A percentile compares a stretch with the other conserved stretches of the same genome.
Evolutionary conservation across 805 yeast species (phyloP).

Genomic region (Metschnikowia peoriensis): DNA sequence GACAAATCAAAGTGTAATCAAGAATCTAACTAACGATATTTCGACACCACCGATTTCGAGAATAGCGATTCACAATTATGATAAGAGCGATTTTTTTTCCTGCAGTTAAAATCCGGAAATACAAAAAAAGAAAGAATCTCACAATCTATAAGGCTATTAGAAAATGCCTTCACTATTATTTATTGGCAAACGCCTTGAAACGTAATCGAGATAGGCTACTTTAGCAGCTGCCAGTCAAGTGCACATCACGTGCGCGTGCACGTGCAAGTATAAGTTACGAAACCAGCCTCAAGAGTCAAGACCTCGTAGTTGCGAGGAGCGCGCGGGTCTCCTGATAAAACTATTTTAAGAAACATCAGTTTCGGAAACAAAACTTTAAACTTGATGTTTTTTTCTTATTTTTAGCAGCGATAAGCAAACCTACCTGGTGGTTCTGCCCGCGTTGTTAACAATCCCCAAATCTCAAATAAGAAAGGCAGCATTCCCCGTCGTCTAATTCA

Average conservation of each 20-base stretch:
- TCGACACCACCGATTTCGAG: no score
- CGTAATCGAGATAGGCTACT: neutral
- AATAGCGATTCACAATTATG: no score
- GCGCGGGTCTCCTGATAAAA: neutral
- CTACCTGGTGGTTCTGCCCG: no score
- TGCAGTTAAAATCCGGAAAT: neutral
- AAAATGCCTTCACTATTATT: neutral
- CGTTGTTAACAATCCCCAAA: no score
- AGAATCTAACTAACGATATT: no score
- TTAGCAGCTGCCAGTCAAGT: neutral
- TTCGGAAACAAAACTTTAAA: neutral
- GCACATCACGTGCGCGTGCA: neutral
- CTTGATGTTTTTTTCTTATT: no score
- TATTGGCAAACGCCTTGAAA: neutral
- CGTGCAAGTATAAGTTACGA: neutral
- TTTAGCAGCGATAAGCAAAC: no score
- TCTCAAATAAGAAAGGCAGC: no score
- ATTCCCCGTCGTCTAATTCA: no score
- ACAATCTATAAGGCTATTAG: neutral
- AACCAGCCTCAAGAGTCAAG: neutral
- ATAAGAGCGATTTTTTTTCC: no score
- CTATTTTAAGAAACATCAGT: no score
- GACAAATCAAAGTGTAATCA: no score
- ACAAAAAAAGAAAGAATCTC: neutral
- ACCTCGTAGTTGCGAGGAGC: neutral